Percentiles rank a stretch among this genome's conserved stretches.
Conservation (phyloP, 345 rosid species). For the Populus pruinosa region DNA sequence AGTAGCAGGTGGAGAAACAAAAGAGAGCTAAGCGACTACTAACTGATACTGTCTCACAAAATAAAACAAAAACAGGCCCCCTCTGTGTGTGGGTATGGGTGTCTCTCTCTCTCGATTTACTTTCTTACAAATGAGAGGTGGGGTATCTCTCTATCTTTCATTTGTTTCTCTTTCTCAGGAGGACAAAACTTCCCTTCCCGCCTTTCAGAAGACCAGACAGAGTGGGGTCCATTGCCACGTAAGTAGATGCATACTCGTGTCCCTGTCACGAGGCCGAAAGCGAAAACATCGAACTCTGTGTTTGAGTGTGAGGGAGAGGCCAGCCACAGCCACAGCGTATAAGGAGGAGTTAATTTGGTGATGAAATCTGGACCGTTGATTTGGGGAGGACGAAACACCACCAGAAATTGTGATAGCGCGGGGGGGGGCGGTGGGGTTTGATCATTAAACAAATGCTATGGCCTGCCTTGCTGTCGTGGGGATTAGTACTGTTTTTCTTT, state of each 20-base stretch:
- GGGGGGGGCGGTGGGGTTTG: not conserved
- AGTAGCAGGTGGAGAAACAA: not conserved
- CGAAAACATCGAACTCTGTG: slow-evolving; percentile 18
- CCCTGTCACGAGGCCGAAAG: slow-evolving; percentile 19
- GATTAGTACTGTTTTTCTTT: not conserved
- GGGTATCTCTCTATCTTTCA: not conserved
- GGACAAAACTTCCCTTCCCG: slow-evolving; percentile 13
- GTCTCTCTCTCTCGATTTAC: not conserved
- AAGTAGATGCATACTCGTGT: not conserved
- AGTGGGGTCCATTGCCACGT: slow-evolving; percentile 7
- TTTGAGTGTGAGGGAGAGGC: not conserved
- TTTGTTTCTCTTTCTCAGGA: not conserved
- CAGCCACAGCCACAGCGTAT: not conserved
- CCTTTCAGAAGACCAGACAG: slow-evolving; percentile 1
- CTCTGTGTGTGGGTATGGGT: not conserved
- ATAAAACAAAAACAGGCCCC: not conserved
- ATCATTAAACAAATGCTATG: not conserved
- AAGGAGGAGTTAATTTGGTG: not conserved
- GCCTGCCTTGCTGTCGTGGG: slow-evolving; percentile 8
- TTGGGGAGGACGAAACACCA: not conserved
- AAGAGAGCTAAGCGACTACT: not conserved
- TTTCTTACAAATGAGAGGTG: not conserved
- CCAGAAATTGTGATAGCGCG: not conserved
- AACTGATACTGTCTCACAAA: not conserved
- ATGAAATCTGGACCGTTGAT: slow-evolving; percentile 1